phyloP scores from a whole-genome alignment of 371 early-diverging fungal species.

The Umbelopsis sp. region DNA sequence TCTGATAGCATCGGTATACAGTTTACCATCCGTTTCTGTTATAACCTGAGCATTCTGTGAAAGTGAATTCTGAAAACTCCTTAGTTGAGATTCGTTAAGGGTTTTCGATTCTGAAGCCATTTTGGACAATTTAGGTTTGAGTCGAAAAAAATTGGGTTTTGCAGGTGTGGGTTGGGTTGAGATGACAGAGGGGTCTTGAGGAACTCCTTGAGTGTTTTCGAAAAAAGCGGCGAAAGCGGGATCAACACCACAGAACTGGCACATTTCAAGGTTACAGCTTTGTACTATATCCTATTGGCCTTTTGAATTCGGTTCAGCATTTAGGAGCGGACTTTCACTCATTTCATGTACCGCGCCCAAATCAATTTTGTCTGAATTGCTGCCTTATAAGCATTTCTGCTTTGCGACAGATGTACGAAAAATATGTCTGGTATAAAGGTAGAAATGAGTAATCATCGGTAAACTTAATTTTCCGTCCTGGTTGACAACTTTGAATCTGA shows the following conservation, averaged over 20 bases:
- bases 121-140: conserved; percentile 29
- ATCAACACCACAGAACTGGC: conserved; percentile 39
- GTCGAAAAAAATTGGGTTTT: conserved; percentile 34
- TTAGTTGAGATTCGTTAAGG: conserved; percentile 20
- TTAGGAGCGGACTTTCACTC: no score
- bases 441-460: no score
- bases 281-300: no score
- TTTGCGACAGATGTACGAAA: no score
- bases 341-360: no score
- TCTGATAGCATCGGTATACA: conserved; percentile 25
- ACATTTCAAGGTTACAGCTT: conserved; percentile 23
- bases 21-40: conserved; percentile 27
- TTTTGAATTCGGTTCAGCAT: no score
- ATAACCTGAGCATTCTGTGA: conserved; percentile 28
- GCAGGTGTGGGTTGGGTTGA: conserved; percentile 8
- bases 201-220: conserved; percentile 22
- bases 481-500: no score
- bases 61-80: conserved; percentile 27
- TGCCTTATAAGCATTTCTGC: no score
- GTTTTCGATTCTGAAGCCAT: conserved; percentile 12
- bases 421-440: no score
- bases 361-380: no score
- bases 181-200: conserved; percentile 14
- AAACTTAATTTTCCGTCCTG: no score
- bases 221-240: conserved; percentile 35